Conservation (phyloP, 495 filamentous ascomycete genomes). For the Hyaloscypha finlandica region DNA sequence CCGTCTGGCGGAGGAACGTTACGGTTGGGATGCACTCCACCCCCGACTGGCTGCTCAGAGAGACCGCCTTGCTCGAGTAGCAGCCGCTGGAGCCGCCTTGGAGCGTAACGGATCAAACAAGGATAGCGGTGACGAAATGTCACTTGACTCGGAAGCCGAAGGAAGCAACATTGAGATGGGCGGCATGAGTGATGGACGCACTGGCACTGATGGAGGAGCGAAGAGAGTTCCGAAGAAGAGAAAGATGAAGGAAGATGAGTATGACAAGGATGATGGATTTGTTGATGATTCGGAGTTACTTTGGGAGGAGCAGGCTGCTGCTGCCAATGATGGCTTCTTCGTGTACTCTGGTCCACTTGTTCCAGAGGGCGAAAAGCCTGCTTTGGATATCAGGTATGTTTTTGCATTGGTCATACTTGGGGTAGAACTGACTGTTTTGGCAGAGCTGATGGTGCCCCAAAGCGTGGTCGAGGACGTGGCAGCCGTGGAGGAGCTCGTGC, state of each 20-base stretch:
- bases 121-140: constrained; percentile 76
- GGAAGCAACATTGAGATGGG: constrained; percentile 74
- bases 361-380: constrained; percentile 86
- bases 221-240: constrained; percentile 72
- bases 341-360: constrained; percentile 85
- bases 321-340: constrained; percentile 89
- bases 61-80: constrained; percentile 75
- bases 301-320: constrained; percentile 94
- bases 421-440: constrained; percentile 35
- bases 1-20: constrained; percentile 86
- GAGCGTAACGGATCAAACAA: constrained; percentile 73
- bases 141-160: constrained; percentile 63
- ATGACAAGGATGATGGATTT: constrained; percentile 95
- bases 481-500: constrained; percentile 56
- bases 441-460: constrained; percentile 75
- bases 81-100: constrained; percentile 78
- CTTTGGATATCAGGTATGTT: constrained; percentile 56
- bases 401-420: neutral
- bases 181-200: constrained; percentile 60
- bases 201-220: constrained; percentile 52
- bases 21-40: constrained; percentile 92
- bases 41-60: constrained; percentile 86
- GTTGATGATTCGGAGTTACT: constrained; percentile 95
- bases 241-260: constrained; percentile 90
- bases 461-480: constrained; percentile 67